A percentile compares a stretch with the other conserved stretches of the same genome.
phyloP scores from a whole-genome alignment of 129 eudicot species.

The Ambrosia artemisiifolia region DNA sequence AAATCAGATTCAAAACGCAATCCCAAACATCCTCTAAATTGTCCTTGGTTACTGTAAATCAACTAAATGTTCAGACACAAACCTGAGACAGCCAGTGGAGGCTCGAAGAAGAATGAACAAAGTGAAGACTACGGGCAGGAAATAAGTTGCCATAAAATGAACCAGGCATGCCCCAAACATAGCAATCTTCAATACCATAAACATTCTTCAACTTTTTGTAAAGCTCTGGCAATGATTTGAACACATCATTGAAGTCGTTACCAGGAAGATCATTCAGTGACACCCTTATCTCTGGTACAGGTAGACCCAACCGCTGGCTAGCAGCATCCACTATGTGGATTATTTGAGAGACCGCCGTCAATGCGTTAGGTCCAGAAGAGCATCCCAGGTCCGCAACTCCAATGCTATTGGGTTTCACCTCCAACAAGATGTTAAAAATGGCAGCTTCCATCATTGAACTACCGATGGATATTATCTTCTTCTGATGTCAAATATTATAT shows the following conservation, averaged over 20 bases:
- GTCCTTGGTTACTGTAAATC: background rate
- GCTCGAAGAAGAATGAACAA: conserved; percentile 50
- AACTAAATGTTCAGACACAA: background rate
- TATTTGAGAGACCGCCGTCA: conserved; percentile 33
- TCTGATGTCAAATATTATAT: conserved; percentile 32
- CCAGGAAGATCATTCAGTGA: conserved; percentile 45
- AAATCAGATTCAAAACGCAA: too few species aligned
- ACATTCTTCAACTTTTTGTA: conserved; percentile 30
- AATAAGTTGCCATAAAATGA: conserved; percentile 47
- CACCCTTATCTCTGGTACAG: conserved; percentile 44
- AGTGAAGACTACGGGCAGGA: conserved; percentile 38
- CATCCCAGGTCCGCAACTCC: conserved; percentile 76
- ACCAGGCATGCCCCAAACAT: conserved; percentile 45
- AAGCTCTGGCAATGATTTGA: conserved; percentile 29
- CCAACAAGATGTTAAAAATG: conserved; percentile 19
- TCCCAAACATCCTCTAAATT: too few species aligned
- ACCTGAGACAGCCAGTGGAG: conserved; percentile 54
- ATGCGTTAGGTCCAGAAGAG: conserved; percentile 63
- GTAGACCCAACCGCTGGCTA: conserved; percentile 13
- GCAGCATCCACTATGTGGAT: conserved; percentile 23
- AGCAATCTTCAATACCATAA: conserved; percentile 33
- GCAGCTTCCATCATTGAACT: conserved; percentile 39
- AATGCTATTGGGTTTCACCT: conserved; percentile 43
- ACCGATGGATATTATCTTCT: conserved; percentile 35
- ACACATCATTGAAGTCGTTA: conserved; percentile 41